Conservation (phyloP, 768 basidiomycete species). For the Rhodocollybia butyracea region DNA sequence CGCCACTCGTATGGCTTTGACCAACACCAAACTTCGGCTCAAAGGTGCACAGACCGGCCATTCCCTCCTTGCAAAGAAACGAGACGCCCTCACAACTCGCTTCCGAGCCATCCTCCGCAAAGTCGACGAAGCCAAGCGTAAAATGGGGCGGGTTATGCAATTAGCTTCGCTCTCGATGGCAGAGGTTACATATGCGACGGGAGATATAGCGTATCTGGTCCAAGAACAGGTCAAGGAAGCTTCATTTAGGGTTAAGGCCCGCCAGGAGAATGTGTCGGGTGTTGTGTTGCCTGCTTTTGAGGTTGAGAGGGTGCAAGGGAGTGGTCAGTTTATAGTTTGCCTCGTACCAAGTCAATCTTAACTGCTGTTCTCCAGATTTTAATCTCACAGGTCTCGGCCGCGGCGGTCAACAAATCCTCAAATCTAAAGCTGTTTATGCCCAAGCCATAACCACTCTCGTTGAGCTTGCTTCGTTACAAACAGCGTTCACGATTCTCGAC, state of each 20-base stretch:
- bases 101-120: constrained; percentile 93
- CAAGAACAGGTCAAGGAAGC: constrained; percentile 94
- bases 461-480: constrained; percentile 94
- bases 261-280: constrained; percentile 97
- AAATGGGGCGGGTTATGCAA: constrained; percentile 99
- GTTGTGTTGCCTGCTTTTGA: constrained; percentile 96
- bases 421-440: constrained; percentile 95
- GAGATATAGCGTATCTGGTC: constrained; percentile 96
- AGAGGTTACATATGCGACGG: constrained; percentile 96
- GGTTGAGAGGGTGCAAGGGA: constrained; percentile 80
- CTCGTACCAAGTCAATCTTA: neutral
- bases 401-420: constrained; percentile 93
- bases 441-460: constrained; percentile 97
- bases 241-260: constrained; percentile 89
- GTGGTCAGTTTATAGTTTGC: constrained; percentile 45
- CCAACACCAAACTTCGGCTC: constrained; percentile 84
- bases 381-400: constrained; percentile 95
- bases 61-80: constrained; percentile 94
- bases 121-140: constrained; percentile 99
- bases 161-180: constrained; percentile 98
- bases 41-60: constrained; percentile 95
- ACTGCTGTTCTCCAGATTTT: constrained; percentile 75
- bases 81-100: constrained; percentile 92
- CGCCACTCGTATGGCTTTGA: constrained; percentile 96
- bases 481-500: constrained; percentile 97